phyloP scores from a whole-genome alignment of 2,329 filamentous ascomycete genomes.

The Teratosphaeria nubilosa region DNA sequence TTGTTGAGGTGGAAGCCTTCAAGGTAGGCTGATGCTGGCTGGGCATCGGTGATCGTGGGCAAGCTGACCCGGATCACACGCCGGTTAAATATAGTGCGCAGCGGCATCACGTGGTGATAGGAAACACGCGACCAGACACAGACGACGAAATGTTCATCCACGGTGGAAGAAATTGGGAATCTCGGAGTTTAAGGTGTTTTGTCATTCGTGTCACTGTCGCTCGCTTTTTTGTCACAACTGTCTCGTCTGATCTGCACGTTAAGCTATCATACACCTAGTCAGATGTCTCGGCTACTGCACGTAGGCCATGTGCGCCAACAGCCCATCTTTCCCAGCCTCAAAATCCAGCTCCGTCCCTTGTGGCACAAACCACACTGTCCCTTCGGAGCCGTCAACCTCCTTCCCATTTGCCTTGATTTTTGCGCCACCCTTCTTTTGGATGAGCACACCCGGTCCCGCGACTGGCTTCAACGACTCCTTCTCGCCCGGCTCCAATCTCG shows the following conservation, averaged over 20 bases:
- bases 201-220: not conserved
- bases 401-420: constrained; percentile 45
- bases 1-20: not conserved
- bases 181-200: not conserved
- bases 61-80: not conserved
- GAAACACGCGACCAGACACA: not conserved
- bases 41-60: not conserved
- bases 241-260: not conserved
- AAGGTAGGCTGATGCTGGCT: not conserved
- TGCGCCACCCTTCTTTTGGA: constrained; percentile 52
- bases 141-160: not conserved
- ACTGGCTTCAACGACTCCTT: constrained; percentile 47
- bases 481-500: constrained; percentile 47
- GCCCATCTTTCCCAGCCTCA: constrained; percentile 28
- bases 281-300: constrained; percentile 26
- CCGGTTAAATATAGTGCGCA: not conserved
- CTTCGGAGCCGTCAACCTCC: constrained; percentile 47
- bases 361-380: constrained; percentile 58
- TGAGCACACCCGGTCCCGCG: constrained; percentile 52
- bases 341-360: constrained; percentile 44
- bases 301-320: constrained; percentile 42
- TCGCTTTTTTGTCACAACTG: not conserved
- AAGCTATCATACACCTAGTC: not conserved
- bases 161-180: not conserved
- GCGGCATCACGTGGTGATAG: not conserved